phyloP scores from a whole-genome alignment of 805 yeast species.

The Lachancea lanzarotensis region DNA sequence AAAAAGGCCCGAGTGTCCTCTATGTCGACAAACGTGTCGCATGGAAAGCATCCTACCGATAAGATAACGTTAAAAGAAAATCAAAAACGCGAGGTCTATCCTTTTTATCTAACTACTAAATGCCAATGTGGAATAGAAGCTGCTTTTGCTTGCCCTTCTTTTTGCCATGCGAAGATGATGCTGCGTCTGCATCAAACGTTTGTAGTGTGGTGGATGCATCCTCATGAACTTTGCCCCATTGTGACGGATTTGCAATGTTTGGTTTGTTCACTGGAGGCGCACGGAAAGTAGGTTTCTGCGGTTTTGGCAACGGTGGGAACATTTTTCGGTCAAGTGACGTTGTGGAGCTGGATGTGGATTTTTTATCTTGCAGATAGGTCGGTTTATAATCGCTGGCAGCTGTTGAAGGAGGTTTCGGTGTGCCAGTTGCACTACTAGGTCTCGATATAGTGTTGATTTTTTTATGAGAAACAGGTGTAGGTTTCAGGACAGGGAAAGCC shows the following conservation, averaged over 20 bases:
- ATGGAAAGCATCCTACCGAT: slow-evolving; percentile 5
- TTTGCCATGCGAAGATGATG: slow-evolving; percentile 21
- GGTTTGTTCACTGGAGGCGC: slow-evolving; percentile 55
- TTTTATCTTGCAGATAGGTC: slow-evolving; percentile 26
- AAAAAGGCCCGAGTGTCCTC: slow-evolving; percentile 83
- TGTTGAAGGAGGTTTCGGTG: background rate
- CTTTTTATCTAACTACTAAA: slow-evolving; percentile 20
- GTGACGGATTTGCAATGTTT: slow-evolving; percentile 31
- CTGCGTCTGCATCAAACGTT: background rate
- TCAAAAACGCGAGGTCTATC: background rate
- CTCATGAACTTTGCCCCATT: slow-evolving; percentile 27
- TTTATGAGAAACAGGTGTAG: slow-evolving; percentile 10
- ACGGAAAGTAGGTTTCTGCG: slow-evolving; percentile 15
- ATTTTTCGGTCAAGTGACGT: slow-evolving; percentile 21
- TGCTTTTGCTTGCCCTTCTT: slow-evolving; percentile 48
- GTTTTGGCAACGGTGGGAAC: slow-evolving; percentile 45
- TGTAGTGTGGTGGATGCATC: slow-evolving; percentile 5
- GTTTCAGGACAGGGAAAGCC: slow-evolving; percentile 8
- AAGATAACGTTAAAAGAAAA: background rate
- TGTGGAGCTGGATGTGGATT: slow-evolving; percentile 17
- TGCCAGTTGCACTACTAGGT: slow-evolving; percentile 8
- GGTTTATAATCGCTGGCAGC: slow-evolving; percentile 18
- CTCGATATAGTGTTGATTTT: slow-evolving; percentile 3
- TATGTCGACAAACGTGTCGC: slow-evolving; percentile 67
- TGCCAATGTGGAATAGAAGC: slow-evolving; percentile 46